Percentiles rank a stretch among this genome's conserved stretches.
phyloP scores from a whole-genome alignment of 805 yeast genomes.

The Starmera amethionina region DNA sequence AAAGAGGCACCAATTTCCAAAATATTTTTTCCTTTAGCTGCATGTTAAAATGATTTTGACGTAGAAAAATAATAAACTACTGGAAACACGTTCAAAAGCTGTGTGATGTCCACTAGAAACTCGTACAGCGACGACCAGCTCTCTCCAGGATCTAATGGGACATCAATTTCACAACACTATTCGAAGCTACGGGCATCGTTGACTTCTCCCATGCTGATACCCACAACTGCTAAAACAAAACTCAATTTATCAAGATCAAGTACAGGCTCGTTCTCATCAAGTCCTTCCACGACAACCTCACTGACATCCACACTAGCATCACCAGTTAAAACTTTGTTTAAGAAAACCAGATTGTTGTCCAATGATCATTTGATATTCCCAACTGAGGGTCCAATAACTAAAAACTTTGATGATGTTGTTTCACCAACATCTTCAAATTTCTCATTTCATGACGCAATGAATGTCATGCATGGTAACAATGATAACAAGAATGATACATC shows the following conservation, averaged over 20 bases:
- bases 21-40: no score
- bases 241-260: neutral
- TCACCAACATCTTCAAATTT: slow-evolving; percentile 3
- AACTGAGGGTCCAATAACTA: slow-evolving; percentile 16
- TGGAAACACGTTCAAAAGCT: no score
- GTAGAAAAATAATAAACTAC: no score
- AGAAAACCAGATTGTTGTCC: slow-evolving; percentile 9
- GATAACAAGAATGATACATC: neutral
- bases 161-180: no score
- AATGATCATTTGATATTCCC: slow-evolving; percentile 1
- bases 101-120: no score
- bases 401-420: slow-evolving; percentile 7
- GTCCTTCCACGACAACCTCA: no score
- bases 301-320: no score
- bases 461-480: neutral
- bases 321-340: slow-evolving; percentile 3
- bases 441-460: neutral
- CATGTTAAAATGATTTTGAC: no score
- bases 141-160: no score
- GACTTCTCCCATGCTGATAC: neutral
- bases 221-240: neutral
- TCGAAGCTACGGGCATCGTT: no score
- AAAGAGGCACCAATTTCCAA: no score
- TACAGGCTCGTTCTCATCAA: neutral
- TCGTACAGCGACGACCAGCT: no score